Evolutionary conservation across 352 stramenopile genomes (phyloP).

Genomic region (Pythium biforme): DNA sequence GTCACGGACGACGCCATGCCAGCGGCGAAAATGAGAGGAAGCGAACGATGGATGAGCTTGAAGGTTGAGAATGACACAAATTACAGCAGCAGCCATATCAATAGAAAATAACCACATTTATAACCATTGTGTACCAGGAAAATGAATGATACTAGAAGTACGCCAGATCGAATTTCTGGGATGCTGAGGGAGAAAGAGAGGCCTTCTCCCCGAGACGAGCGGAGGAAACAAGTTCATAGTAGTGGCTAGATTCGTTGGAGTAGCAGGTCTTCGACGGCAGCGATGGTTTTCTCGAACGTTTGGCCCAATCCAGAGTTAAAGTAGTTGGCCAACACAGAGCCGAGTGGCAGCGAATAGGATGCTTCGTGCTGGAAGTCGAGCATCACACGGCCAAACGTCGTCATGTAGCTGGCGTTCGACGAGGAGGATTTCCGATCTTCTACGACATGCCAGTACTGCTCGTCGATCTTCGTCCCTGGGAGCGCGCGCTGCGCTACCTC

Average conservation of each 20-base stretch:
- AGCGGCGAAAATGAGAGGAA: too few species aligned
- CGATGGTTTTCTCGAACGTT: not conserved
- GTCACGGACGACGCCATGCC: not conserved
- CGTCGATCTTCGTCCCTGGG: slow-evolving; percentile 1
- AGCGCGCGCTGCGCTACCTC: not conserved
- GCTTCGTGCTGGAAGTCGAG: slow-evolving; percentile 10
- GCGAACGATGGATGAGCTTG: too few species aligned
- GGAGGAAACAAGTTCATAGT: too few species aligned
- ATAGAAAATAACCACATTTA: too few species aligned
- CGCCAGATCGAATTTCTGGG: too few species aligned
- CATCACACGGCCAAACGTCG: slow-evolving; percentile 2
- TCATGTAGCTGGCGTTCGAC: slow-evolving; percentile 1
- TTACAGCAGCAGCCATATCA: too few species aligned
- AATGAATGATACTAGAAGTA: too few species aligned
- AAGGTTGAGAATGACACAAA: too few species aligned
- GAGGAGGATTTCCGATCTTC: not conserved
- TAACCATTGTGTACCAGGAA: too few species aligned
- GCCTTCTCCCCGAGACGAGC: too few species aligned
- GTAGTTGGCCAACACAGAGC: slow-evolving; percentile 9
- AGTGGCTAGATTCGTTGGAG: too few species aligned
- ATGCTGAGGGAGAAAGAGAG: too few species aligned
- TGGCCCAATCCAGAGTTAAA: slow-evolving; percentile 2
- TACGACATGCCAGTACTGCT: slow-evolving; percentile 2
- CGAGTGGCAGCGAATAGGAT: not conserved
- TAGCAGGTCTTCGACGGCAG: not conserved